Evolutionary conservation across 345 rosid genomes (phyloP).

Genomic region (Linum usitatissimum): DNA sequence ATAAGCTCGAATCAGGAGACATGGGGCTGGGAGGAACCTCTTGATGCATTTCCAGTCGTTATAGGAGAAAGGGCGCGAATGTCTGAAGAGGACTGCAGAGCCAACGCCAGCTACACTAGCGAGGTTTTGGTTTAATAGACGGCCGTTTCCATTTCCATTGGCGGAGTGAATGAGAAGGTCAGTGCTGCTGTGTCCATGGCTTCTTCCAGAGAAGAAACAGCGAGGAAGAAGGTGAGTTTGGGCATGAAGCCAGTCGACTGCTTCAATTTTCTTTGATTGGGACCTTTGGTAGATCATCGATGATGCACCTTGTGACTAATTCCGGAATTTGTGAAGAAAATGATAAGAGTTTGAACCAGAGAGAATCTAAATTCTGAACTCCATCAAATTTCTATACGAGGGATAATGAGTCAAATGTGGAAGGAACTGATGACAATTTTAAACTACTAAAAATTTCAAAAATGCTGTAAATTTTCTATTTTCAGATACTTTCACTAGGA

Average conservation of each 20-base stretch:
- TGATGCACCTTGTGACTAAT: neutral
- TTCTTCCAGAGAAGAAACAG: conserved; percentile 65
- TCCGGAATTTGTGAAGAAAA: neutral
- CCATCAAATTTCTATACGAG: too few species aligned
- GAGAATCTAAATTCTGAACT: too few species aligned
- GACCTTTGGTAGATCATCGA: conserved; percentile 26
- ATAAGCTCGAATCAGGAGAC: conserved; percentile 77
- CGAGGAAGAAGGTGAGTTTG: conserved; percentile 57
- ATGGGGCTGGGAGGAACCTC: conserved; percentile 54
- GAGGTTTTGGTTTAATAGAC: conserved; percentile 19
- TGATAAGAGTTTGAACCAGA: neutral
- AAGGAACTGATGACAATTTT: neutral
- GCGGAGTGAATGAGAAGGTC: conserved; percentile 22
- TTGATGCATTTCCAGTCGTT: conserved; percentile 66
- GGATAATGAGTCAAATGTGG: too few species aligned
- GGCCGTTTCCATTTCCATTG: conserved; percentile 27
- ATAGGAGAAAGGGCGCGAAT: conserved; percentile 61
- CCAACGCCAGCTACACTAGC: conserved; percentile 81
- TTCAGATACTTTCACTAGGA: too few species aligned
- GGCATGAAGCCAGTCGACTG: conserved; percentile 78
- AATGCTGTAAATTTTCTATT: too few species aligned
- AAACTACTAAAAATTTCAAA: too few species aligned
- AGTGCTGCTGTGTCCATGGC: conserved; percentile 12
- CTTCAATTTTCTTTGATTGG: conserved; percentile 47
- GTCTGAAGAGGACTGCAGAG: conserved; percentile 56